A percentile compares a stretch with the other conserved stretches of the same genome.
phyloP scores from a whole-genome alignment of 2,329 filamentous ascomycete genomes.

The Aspergillus neotritici region DNA sequence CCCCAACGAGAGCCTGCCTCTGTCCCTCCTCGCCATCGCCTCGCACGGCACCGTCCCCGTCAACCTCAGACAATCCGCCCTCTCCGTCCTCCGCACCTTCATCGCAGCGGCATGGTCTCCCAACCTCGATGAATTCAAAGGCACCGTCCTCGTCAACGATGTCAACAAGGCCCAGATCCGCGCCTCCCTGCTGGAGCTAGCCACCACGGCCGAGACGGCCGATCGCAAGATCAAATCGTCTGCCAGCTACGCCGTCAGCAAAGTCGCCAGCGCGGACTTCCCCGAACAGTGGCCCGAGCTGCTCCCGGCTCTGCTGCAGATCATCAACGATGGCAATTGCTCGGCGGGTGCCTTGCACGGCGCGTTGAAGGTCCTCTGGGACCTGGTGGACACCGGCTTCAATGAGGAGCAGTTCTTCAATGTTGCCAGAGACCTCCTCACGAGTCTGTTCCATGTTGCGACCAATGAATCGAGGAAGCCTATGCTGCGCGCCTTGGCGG shows the following conservation, averaged over 20 bases:
- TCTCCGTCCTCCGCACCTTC: slow-evolving; percentile 75
- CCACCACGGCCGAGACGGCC: slow-evolving; percentile 61
- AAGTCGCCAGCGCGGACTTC: slow-evolving; percentile 89
- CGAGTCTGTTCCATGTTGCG: slow-evolving; percentile 75
- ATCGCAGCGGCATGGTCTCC: slow-evolving; percentile 79
- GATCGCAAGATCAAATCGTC: slow-evolving; percentile 83
- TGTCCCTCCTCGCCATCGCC: slow-evolving; percentile 74
- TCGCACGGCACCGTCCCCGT: slow-evolving; percentile 67
- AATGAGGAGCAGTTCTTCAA: slow-evolving; percentile 93
- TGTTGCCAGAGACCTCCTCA: slow-evolving; percentile 79
- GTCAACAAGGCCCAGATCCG: slow-evolving; percentile 68
- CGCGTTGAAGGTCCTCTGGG: slow-evolving; percentile 77
- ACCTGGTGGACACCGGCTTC: slow-evolving; percentile 88
- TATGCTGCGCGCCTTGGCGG: slow-evolving; percentile 72
- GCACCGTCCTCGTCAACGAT: slow-evolving; percentile 64
- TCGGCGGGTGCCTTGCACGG: slow-evolving; percentile 79
- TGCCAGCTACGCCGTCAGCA: slow-evolving; percentile 86
- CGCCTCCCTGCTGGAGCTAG: slow-evolving; percentile 68
- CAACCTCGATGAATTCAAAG: slow-evolving; percentile 65
- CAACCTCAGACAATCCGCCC: slow-evolving; percentile 73
- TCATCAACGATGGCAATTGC: slow-evolving; percentile 62
- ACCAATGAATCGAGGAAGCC: slow-evolving; percentile 68
- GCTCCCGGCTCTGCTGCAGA: slow-evolving; percentile 69
- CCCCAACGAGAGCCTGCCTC: slow-evolving; percentile 64
- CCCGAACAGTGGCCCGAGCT: slow-evolving; percentile 92